Percentiles rank a stretch among this genome's conserved stretches.
phyloP scores from a whole-genome alignment of 495 filamentous ascomycete species.

The Penicillium cosmopolitanum region DNA sequence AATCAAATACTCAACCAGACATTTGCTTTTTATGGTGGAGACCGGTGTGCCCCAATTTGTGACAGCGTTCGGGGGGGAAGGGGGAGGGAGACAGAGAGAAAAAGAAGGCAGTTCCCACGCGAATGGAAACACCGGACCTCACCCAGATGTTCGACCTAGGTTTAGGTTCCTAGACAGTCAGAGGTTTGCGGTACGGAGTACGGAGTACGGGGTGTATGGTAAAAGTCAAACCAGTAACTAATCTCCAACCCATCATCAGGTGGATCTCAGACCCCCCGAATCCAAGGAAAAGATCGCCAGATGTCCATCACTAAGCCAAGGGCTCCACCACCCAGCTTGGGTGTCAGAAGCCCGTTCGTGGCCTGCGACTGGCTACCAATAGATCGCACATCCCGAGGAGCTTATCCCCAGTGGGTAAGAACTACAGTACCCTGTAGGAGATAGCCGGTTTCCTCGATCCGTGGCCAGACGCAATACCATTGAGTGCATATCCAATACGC shows the following conservation, averaged over 20 bases:
- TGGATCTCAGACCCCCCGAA: constrained; percentile 19
- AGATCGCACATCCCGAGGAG: constrained; percentile 27
- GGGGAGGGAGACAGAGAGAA: neutral
- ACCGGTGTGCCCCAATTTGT: neutral
- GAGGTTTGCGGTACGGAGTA: neutral
- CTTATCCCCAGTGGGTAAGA: constrained; percentile 20
- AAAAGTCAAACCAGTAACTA: constrained; percentile 15
- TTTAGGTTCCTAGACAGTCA: neutral
- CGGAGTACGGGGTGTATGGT: constrained; percentile 10
- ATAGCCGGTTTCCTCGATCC: neutral
- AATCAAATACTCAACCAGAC: constrained; percentile 27
- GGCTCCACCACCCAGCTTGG: constrained; percentile 21
- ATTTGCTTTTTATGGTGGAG: constrained; percentile 24
- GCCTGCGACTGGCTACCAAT: constrained; percentile 25
- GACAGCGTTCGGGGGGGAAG: neutral
- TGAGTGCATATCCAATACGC: neutral
- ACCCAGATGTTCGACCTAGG: constrained; percentile 5
- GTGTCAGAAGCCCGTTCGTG: constrained; percentile 21
- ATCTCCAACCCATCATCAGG: constrained; percentile 4
- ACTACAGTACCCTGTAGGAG: neutral
- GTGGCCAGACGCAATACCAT: neutral
- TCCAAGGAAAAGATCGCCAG: constrained; percentile 27
- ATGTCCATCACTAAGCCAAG: constrained; percentile 8
- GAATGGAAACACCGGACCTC: constrained; percentile 1
- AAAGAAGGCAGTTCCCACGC: constrained; percentile 7